Evolutionary conservation across 768 basidiomycete genomes (phyloP).

Genomic region (Auricularia sp.): DNA sequence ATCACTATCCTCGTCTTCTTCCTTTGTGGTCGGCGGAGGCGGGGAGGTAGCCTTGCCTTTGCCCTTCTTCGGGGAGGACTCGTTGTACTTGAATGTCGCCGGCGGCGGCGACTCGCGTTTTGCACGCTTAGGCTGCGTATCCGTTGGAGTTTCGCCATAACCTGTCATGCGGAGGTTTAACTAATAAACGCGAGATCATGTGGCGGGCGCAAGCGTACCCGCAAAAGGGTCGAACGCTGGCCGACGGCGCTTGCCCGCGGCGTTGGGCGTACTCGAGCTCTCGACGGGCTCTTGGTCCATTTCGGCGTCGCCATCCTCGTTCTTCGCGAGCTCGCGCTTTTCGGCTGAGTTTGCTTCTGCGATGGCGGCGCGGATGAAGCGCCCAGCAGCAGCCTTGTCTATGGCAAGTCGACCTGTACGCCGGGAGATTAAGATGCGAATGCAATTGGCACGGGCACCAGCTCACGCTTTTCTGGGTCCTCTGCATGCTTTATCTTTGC

Average conservation of each 20-base stretch:
- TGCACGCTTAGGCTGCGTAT: neutral
- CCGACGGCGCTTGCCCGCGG: conserved; percentile 37
- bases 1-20: neutral
- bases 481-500: conserved; percentile 72
- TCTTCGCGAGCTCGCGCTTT: neutral
- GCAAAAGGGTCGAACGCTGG: conserved; percentile 55
- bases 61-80: neutral
- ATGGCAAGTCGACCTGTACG: conserved; percentile 34
- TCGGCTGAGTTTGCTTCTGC: conserved; percentile 37
- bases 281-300: conserved; percentile 21
- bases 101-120: neutral
- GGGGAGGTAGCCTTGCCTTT: neutral
- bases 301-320: conserved; percentile 5
- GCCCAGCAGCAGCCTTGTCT: conserved; percentile 69
- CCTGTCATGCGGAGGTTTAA: conserved; percentile 13
- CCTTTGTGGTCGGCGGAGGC: neutral
- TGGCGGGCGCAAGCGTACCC: conserved; percentile 30
- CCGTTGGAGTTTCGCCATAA: conserved; percentile 2
- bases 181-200: neutral
- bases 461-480: conserved; percentile 48
- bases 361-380: conserved; percentile 81
- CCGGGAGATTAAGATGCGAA: neutral
- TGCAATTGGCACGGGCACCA: conserved; percentile 1
- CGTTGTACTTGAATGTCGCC: neutral
- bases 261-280: conserved; percentile 8